These are phyloP conservation scores for Colletotrichum navitas DNA, from an alignment of 2,329 filamentous ascomycete genomes.

Conservation along the genomic window DNA sequence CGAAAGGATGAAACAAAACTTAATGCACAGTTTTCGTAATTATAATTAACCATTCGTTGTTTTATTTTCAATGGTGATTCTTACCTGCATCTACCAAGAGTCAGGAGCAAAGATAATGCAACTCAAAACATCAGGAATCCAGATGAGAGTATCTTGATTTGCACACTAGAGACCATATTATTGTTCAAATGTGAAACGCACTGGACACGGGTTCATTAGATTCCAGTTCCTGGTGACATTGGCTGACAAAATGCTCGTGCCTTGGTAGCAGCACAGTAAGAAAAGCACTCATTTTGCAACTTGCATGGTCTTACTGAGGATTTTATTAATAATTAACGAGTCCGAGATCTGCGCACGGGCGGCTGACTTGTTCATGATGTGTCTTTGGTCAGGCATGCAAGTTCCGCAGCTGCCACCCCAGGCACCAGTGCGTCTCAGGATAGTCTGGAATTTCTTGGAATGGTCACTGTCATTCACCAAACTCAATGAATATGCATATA, in stretches of 20 bases:
- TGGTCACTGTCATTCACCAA: background rate
- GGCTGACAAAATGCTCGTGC: background rate
- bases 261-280: background rate
- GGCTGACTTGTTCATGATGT: background rate
- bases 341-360: background rate
- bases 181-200: background rate
- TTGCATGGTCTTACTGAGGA: background rate
- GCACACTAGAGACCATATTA: too few species aligned
- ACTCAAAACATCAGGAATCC: background rate
- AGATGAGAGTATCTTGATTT: too few species aligned
- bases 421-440: background rate
- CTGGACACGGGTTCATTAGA: accelerated
- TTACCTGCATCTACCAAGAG: background rate
- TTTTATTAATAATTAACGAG: too few species aligned
- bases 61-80: background rate
- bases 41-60: too few species aligned
- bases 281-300: background rate
- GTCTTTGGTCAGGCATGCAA: background rate
- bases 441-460: background rate
- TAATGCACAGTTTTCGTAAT: too few species aligned
- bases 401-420: background rate
- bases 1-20: background rate
- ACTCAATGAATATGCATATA: too few species aligned
- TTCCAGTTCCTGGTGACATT: background rate
- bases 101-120: background rate